Evolutionary conservation across 202 grass and related monocot species (phyloP), one percentile per base, ranked within the genome.

Genomic region (Hordeum pubiflorum): DNA sequence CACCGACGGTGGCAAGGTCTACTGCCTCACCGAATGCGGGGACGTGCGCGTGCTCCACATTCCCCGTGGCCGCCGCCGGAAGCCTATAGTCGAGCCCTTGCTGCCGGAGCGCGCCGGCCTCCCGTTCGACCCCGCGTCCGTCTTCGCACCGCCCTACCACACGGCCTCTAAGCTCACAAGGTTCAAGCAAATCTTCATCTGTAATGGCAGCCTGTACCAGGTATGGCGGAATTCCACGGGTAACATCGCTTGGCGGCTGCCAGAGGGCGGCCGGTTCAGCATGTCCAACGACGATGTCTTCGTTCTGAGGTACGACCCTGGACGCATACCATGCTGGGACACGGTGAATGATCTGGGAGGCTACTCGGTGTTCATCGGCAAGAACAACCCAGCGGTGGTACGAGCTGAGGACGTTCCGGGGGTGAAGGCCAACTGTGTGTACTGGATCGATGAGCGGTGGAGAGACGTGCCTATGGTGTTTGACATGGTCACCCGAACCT

Each of bases 241-340:
- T 15, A 48, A 24, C 34, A 18, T 39, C 60, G 15, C 6, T 15
- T 63, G 14, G 62, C 62, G 12, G 62, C 34, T 40, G 15, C 65
- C 9, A 10, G 34, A 6, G 11, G 64, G 65, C 4, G 52, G 65
- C 1, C 10, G 6, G 15, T 71, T 70, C 15, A 6, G 5, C 22
- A 58, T 81, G 50, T 2, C 15, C 15, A 0, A n/a, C 1, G 34
- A 59, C 17, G 23, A 58, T 2, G 31, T 59, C 15, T 71, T 81
- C 10, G 78, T 81, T 15, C 78, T 81, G 15, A 71, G 39, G 65
- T 69, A 81, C 65, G 2, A 22, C 78, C 66, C 78, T 36, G 52
- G 36, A 36, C 52, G 15, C 23, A 23, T 0, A 1, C 52, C 65
- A 2, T 71, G 52, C 52, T 81, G 54, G 65, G 37, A 71, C 22